phyloP scores from a whole-genome alignment of 2,329 filamentous ascomycete genomes.

The Talaromyces verruculosus region DNA sequence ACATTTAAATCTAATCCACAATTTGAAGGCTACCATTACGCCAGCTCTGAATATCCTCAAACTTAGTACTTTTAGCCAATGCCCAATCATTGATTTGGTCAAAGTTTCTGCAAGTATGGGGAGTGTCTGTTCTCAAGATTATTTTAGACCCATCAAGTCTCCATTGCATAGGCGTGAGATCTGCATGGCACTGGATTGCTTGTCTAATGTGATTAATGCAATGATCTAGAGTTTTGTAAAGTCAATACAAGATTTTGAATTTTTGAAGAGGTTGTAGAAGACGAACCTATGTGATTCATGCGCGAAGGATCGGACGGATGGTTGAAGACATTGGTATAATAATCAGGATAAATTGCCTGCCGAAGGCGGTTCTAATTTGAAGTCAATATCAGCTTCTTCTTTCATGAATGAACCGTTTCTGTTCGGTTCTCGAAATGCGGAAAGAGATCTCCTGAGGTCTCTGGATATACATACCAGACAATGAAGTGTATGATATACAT shows the following conservation, averaged over 20 bases:
- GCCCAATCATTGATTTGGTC: background rate
- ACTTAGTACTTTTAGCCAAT: background rate
- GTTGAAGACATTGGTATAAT: background rate
- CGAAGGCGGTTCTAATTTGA: background rate
- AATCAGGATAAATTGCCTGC: conserved; percentile 4
- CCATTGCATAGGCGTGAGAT: background rate
- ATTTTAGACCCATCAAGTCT: background rate
- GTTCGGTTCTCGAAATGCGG: background rate
- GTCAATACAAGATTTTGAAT: background rate
- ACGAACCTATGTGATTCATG: background rate
- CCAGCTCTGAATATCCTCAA: background rate
- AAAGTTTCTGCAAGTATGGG: conserved; percentile 1
- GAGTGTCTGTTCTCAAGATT: background rate
- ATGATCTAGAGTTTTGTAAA: background rate
- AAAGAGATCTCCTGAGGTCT: background rate
- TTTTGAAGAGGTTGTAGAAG: background rate
- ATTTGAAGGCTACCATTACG: conserved; percentile 2
- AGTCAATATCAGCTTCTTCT: background rate
- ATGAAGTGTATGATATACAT: conserved; percentile 3
- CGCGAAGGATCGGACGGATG: background rate
- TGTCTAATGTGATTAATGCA: background rate
- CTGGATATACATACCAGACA: background rate
- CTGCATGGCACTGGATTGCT: background rate
- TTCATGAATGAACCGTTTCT: background rate
- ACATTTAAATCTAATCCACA: background rate